These are phyloP conservation scores for Onygena corvina DNA, from an alignment of 2,329 filamentous ascomycete genomes.

Conservation along the genomic window DNA sequence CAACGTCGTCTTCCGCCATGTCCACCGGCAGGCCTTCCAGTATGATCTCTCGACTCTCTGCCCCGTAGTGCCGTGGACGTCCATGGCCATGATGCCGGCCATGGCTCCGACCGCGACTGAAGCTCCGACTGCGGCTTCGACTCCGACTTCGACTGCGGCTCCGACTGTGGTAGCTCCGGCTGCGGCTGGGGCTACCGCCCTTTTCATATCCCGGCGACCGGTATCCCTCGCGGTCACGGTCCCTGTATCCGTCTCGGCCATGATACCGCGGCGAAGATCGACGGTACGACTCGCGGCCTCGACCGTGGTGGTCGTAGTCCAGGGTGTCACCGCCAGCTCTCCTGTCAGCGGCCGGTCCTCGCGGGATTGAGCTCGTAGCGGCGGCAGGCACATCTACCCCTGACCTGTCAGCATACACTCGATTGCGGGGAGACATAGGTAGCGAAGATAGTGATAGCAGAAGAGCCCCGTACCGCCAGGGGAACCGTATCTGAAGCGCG, in stretches of 20 bases:
- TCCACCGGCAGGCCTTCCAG: conserved; percentile 40
- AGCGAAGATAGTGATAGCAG: not conserved
- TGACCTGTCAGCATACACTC: not conserved
- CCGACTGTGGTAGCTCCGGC: conserved; percentile 25
- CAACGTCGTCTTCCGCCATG: conserved; percentile 42
- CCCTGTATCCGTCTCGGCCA: conserved; percentile 29
- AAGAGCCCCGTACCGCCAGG: conserved; percentile 27
- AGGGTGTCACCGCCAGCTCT: conserved; percentile 17
- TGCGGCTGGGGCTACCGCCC: conserved; percentile 24
- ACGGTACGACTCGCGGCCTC: conserved; percentile 28
- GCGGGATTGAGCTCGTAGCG: conserved; percentile 25
- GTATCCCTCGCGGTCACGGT: conserved; percentile 39
- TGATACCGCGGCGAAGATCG: conserved; percentile 26
- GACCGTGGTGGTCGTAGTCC: conserved; percentile 21
- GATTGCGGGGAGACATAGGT: not conserved
- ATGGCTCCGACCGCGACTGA: conserved; percentile 22
- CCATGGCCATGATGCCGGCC: conserved; percentile 28
- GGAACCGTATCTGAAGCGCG: conserved; percentile 21
- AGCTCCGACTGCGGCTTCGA: conserved; percentile 23
- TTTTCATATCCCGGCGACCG: conserved; percentile 29
- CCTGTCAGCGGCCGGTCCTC: conserved; percentile 28
- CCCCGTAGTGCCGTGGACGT: conserved; percentile 29
- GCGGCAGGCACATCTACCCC: conserved; percentile 24
- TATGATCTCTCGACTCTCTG: conserved; percentile 40
- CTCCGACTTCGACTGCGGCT: conserved; percentile 28